Conservation (phyloP, 139 green algal species). For the Closterium sp. region DNA sequence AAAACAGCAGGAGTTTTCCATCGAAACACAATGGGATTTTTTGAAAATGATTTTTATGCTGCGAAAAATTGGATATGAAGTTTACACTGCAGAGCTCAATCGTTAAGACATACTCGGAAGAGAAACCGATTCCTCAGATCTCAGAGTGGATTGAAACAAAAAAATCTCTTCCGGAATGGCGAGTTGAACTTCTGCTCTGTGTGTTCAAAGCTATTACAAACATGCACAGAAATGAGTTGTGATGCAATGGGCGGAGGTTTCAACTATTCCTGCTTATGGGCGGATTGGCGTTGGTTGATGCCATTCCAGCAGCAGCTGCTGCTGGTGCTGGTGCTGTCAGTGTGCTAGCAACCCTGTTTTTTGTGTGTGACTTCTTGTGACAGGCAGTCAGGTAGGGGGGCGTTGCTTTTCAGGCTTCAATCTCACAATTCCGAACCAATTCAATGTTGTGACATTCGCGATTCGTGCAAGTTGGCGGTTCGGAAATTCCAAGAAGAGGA, state of each 20-base stretch:
- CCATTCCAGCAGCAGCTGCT: neutral
- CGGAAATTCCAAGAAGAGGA: neutral
- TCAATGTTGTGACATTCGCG: neutral
- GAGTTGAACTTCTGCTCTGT: neutral
- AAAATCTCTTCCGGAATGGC: no score
- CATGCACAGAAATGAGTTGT: neutral
- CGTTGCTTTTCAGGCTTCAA: neutral
- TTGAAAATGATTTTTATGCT: no score
- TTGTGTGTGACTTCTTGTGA: no score
- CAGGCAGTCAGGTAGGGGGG: neutral
- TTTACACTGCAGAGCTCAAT: no score
- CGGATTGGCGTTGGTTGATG: neutral
- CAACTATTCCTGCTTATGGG: neutral
- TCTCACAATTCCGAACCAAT: neutral
- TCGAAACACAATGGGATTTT: no score
- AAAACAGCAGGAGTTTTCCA: no score
- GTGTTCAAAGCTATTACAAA: neutral
- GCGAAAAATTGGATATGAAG: no score
- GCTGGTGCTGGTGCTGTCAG: neutral
- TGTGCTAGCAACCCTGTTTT: no score
- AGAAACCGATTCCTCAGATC: no score
- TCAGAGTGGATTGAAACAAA: no score
- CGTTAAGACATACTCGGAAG: no score
- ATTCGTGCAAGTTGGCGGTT: neutral
- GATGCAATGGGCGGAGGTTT: neutral